phyloP scores from a whole-genome alignment of 129 eudicot genomes.

The Arctium lappa region DNA sequence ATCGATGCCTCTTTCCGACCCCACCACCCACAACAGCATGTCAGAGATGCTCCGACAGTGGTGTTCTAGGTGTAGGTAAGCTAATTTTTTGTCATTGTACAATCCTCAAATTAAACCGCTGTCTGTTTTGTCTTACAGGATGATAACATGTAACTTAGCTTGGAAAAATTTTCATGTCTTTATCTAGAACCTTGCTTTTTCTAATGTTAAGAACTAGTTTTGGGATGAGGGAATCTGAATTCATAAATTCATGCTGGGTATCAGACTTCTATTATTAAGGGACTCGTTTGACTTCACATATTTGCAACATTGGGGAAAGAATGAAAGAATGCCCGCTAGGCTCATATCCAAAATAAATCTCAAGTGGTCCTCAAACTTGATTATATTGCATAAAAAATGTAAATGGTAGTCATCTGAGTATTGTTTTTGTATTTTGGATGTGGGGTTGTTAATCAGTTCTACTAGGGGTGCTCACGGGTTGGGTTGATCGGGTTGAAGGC shows the following conservation, averaged over 20 bases:
- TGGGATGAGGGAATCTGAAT: neutral
- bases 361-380: neutral
- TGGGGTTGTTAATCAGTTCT: neutral
- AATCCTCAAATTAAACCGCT: neutral
- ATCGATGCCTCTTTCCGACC: constrained; percentile 92
- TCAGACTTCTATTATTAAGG: too few relatives aligned
- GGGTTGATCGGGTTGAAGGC: too few relatives aligned
- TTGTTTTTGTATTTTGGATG: neutral
- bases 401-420: neutral
- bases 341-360: neutral
- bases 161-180: neutral
- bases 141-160: neutral
- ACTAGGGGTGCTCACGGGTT: too few relatives aligned
- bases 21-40: constrained; percentile 95
- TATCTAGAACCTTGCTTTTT: neutral
- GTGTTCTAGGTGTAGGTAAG: constrained; percentile 96
- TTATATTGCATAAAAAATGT: neutral
- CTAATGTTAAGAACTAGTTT: neutral
- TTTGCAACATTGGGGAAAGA: too few relatives aligned
- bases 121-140: neutral
- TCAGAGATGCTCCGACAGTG: constrained; percentile 96
- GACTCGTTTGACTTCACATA: too few relatives aligned
- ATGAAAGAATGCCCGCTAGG: too few relatives aligned
- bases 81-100: neutral
- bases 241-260: neutral